These are phyloP conservation scores for Podaxis sp. DNA, from an alignment of 768 basidiomycete species.

Conservation along the genomic window DNA sequence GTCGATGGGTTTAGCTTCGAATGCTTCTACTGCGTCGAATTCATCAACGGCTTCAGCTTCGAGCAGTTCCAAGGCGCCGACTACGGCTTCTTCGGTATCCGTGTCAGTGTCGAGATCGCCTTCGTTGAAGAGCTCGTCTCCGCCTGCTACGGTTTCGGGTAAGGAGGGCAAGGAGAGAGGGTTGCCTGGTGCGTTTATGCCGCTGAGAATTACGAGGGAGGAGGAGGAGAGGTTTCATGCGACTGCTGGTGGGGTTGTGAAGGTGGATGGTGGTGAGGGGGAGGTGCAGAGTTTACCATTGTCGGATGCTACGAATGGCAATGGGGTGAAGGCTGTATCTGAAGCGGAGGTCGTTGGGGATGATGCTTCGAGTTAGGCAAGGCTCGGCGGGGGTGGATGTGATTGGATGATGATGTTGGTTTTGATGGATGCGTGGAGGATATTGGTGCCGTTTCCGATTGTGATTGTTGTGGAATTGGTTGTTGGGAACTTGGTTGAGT, in stretches of 20 bases:
- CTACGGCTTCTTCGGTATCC: neutral
- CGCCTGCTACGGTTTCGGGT: neutral
- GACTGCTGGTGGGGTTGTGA: slow-evolving; percentile 3
- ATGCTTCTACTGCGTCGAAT: neutral
- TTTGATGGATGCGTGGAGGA: neutral
- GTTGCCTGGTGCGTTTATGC: neutral
- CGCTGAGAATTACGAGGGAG: slow-evolving; percentile 8
- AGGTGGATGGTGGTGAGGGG: neutral
- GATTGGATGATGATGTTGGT: neutral
- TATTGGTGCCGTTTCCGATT: slow-evolving; percentile 1
- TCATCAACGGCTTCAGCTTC: neutral
- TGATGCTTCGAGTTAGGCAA: slow-evolving; percentile 8
- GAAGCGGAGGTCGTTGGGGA: neutral
- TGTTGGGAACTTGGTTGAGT: slow-evolving; percentile 1
- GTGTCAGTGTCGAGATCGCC: neutral
- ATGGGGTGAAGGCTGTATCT: neutral
- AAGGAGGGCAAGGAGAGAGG: neutral
- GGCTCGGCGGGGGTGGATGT: slow-evolving; percentile 5
- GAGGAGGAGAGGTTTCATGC: slow-evolving; percentile 9
- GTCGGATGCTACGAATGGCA: neutral
- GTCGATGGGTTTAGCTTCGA: neutral
- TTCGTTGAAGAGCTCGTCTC: neutral
- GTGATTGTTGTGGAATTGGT: slow-evolving; percentile 1
- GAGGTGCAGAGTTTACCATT: neutral
- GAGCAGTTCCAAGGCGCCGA: no score